phyloP scores from a whole-genome alignment of 192 early-diverging fungal genomes.

The Allomyces arbusculus region DNA sequence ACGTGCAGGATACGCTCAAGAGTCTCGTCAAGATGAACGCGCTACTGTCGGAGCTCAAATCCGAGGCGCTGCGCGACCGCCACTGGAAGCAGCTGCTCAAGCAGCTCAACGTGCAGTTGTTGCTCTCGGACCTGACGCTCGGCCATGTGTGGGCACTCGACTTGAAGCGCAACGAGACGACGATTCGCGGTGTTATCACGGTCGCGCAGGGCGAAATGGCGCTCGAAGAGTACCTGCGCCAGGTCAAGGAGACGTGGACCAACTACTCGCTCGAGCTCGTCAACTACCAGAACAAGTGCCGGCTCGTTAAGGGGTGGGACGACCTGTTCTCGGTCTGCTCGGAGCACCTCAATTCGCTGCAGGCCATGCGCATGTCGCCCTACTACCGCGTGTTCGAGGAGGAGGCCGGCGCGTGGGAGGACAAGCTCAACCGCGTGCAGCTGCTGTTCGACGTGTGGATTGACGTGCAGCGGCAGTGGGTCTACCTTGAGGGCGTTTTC shows the following conservation, averaged over 20 bases:
- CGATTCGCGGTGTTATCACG: constrained; percentile 70
- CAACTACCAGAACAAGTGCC: constrained; percentile 91
- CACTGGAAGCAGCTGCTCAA: constrained; percentile 95
- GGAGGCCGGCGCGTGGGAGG: constrained; percentile 84
- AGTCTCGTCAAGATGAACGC: constrained; percentile 60
- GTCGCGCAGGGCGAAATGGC: constrained; percentile 99
- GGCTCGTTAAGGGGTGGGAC: constrained; percentile 94
- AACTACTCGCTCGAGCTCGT: constrained; percentile 83
- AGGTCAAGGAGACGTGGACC: constrained; percentile 79
- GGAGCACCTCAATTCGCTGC: constrained; percentile 85
- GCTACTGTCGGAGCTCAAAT: constrained; percentile 72
- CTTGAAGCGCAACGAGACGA: constrained; percentile 61
- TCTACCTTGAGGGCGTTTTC: constrained; percentile 98
- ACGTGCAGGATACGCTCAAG: constrained; percentile 68
- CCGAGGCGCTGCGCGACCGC: constrained; percentile 84
- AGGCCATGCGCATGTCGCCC: constrained; percentile 91
- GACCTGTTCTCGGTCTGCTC: constrained; percentile 89
- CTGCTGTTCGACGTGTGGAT: constrained; percentile 98
- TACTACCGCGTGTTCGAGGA: constrained; percentile 98
- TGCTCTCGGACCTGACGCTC: constrained; percentile 68
- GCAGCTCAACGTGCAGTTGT: constrained; percentile 46
- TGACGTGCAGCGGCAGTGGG: constrained; percentile 99
- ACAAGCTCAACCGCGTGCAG: constrained; percentile 87
- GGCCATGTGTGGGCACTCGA: constrained; percentile 91
- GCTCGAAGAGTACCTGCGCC: constrained; percentile 89